Base-by-base conservation (phyloP, 2,329 filamentous ascomycete genomes). In the Pseudocercospora musae region DNA sequence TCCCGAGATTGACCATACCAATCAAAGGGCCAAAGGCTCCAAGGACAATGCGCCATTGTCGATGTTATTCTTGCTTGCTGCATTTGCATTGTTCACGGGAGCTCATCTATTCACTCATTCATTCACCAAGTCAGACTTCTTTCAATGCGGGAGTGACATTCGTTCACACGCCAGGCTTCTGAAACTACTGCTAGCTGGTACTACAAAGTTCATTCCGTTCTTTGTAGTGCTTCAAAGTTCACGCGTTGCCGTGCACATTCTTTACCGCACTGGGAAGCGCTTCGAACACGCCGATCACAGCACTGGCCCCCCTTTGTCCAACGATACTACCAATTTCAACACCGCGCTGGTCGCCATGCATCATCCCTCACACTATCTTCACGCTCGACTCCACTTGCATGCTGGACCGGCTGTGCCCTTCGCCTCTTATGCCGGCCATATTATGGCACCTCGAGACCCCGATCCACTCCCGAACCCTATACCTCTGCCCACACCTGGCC, bases 341-440 rank as follows among this genome's bases (percentile, higher is more conserved):
- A 33, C 60, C 61, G 65, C 64, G 66, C 64, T 60, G 66, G 66
- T 29, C 64, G 62, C 66, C 58, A 68, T 68, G 66, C 58, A 62
- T 60, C 58, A 62, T 60, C 57, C 56, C 57, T 58, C 48, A 49
- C 62, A 64, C 56, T 60, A 70, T 65, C 40, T 79, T 54, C 64
- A 60, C 49, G 42, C 60, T 54, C 58, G 52, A 57, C 25, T 42
- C 49, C 62, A 54, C 40, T 49, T 54, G 52, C 59, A 54, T 29
- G 57, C 50, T 60, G 58, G 44, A 49, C 59, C 33, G 31, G 58
- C 46, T 21, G 42, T 57, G 46, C 53, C 33, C 29, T 58, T 60
- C 49, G 60, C 54, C 54, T 57, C 62, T 46, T 48, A 68, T 66
- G 63, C 61, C 55, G 64, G 58, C 25, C 57, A 63, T 57, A 56